Evolutionary conservation across 169 alveolate species (phyloP).

Genomic region (Cryptosporidium sp.): DNA sequence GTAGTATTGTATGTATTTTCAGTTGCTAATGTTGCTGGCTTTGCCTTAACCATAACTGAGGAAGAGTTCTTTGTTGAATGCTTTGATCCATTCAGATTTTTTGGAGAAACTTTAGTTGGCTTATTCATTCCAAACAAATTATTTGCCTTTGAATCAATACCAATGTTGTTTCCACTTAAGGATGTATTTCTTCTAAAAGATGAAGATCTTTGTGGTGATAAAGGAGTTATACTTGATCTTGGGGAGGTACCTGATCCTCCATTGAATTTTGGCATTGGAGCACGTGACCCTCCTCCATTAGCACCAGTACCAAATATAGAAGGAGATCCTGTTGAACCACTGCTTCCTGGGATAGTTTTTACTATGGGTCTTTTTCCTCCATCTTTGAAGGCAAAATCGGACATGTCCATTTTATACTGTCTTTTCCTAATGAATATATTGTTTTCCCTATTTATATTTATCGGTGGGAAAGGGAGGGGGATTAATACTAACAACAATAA

Average conservation of each 20-base stretch:
- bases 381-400: constrained; percentile 53
- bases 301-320: background rate
- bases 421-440: background rate
- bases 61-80: background rate
- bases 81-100: background rate
- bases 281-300: constrained; percentile 24
- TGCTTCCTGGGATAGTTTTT: constrained; percentile 16
- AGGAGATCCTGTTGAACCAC: constrained; percentile 6
- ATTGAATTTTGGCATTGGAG: constrained; percentile 63
- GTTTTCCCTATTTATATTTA: background rate
- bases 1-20: background rate
- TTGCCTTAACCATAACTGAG: background rate
- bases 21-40: background rate
- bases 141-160: background rate
- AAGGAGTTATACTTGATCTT: constrained; percentile 27
- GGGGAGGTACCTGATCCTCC: background rate
- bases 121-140: background rate
- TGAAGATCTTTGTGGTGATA: constrained; percentile 3
- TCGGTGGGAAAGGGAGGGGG: background rate
- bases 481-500: too few species aligned
- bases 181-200: constrained; percentile 3
- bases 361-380: constrained; percentile 64
- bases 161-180: background rate
- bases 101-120: constrained; percentile 24
- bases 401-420: constrained; percentile 30